Evolutionary conservation across 306 rosid genomes (phyloP).

Genomic region (Chamaecrista fasciculata): DNA sequence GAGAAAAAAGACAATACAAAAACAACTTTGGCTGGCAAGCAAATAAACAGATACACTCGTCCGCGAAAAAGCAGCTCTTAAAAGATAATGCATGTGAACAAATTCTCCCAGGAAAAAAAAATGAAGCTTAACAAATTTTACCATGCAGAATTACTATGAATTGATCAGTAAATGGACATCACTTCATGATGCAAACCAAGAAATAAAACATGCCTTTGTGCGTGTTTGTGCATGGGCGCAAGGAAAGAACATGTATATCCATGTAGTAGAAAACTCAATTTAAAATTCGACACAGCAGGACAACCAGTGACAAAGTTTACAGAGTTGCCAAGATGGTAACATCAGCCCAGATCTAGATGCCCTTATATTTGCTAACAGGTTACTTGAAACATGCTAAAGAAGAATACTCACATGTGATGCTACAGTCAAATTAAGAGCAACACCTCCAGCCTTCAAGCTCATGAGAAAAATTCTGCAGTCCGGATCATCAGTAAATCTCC

Average conservation of each 20-base stretch:
- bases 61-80: not conserved
- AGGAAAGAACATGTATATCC: not conserved
- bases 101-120: not conserved
- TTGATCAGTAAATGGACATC: slow-evolving; percentile 8
- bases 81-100: not conserved
- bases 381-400: slow-evolving; percentile 13
- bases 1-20: not conserved
- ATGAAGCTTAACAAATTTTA: not conserved
- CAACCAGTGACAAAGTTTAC: not conserved
- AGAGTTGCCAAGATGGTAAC: not conserved
- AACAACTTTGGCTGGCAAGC: not conserved
- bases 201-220: not conserved
- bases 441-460: slow-evolving; percentile 98
- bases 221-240: no score
- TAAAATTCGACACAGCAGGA: slow-evolving; percentile 11
- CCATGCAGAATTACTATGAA: not conserved
- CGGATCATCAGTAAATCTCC: slow-evolving; percentile 69
- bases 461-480: slow-evolving; percentile 90
- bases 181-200: not conserved
- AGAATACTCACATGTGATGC: slow-evolving; percentile 77
- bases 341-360: not conserved
- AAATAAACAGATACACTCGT: not conserved
- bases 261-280: slow-evolving; percentile 8
- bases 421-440: slow-evolving; percentile 88
- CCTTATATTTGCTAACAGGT: not conserved